Base-by-base conservation (phyloP, 345 rosid species). In the Citropsis articulata region DNA sequence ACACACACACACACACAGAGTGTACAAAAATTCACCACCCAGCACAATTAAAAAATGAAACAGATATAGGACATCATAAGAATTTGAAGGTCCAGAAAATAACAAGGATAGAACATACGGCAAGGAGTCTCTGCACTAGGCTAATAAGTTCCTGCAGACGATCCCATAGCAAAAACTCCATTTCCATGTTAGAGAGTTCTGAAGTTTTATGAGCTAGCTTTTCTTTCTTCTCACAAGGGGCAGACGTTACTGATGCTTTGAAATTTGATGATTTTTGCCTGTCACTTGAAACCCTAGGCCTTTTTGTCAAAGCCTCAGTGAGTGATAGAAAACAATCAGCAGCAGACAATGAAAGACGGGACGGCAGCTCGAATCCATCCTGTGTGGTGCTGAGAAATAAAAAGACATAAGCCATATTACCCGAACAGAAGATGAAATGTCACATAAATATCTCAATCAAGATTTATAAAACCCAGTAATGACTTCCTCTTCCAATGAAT, bases 301-400 rank as follows among this genome's bases (percentile, higher is more conserved):
- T 90, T 83, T 86, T 95, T 45, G 93, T 85, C 80, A 95, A 81
- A 73, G 94, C 97, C 77, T 86, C 90, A 50, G 89, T 90, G 53
- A 95, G 73, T 40, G 98, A 81, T 77, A 95, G 81, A 64, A 89
- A 84, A 79, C 98, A 95, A 84, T 95, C 98, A 73, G 98, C 97
- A 88, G 97, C 98, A 69, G 91, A 83, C 69, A 93, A 77, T 72
- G 98, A 81, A 61, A 95, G 98, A 73, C 98, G 94, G 69, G 97
- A 90, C 7, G 98, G 98, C 80, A 95, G 83, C 89, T 91, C 98
- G 79, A 82, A 84, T 75, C 96, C 93, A 83, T 86, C 94, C 85
- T 87, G 91, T 83, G 88, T 83, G 85, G 78, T 77, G 85, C 98
- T 93, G 83, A 83, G 31, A 83, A 80, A 64, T 38, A 78, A 78